phyloP scores from a whole-genome alignment of 2,329 filamentous ascomycete genomes.

The Penicillium oxalicum region DNA sequence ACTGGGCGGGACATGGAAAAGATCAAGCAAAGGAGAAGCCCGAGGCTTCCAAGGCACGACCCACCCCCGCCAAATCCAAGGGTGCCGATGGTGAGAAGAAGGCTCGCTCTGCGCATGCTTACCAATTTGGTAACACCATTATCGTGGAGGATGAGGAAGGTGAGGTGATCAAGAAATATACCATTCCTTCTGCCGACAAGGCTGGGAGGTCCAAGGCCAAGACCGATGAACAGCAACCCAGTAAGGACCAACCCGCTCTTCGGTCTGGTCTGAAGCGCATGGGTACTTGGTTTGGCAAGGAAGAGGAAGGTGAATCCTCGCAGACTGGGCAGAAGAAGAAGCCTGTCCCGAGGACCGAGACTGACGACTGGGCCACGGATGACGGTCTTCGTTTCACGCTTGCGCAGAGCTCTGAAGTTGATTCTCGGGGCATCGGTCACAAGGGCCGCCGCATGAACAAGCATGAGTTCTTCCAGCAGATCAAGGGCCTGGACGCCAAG shows the following conservation, averaged over 20 bases:
- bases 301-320: conserved; percentile 30
- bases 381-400: conserved; percentile 59
- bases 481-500: conserved; percentile 56
- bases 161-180: conserved; percentile 64
- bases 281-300: conserved; percentile 52
- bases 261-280: conserved; percentile 52
- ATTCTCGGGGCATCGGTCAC: conserved; percentile 30
- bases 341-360: conserved; percentile 13
- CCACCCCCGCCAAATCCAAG: conserved; percentile 13
- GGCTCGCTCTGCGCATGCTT: conserved; percentile 56
- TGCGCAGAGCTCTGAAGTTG: conserved; percentile 39
- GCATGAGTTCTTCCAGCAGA: conserved; percentile 58
- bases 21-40: conserved; percentile 13
- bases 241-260: conserved; percentile 35
- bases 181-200: conserved; percentile 48
- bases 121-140: conserved; percentile 65
- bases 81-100: conserved; percentile 19
- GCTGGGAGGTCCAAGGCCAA: conserved; percentile 18
- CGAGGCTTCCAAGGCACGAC: conserved; percentile 25
- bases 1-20: conserved; percentile 41
- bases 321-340: conserved; percentile 24
- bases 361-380: conserved; percentile 33
- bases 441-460: conserved; percentile 59
- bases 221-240: conserved; percentile 10
- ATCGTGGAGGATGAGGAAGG: conserved; percentile 65